Conservation (phyloP, 768 basidiomycete species). For the Boletales sp. region DNA sequence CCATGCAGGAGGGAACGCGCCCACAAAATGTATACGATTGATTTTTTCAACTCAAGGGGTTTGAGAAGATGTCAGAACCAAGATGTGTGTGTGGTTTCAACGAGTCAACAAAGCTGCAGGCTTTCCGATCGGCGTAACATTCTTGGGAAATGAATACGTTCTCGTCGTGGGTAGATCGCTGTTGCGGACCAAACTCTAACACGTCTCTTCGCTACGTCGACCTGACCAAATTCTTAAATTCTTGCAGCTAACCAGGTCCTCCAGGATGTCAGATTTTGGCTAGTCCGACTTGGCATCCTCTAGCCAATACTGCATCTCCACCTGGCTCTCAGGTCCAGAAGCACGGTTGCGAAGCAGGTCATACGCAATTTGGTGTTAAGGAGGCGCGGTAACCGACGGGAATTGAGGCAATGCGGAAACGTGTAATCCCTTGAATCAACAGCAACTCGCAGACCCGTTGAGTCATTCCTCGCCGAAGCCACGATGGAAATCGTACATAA, state of each 20-base stretch:
- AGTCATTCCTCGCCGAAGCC: slow-evolving; percentile 31
- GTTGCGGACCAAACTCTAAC: not conserved
- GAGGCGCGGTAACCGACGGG: slow-evolving; percentile 29
- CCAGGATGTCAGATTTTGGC: not conserved
- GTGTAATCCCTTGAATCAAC: slow-evolving; percentile 10
- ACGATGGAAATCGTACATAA: slow-evolving; percentile 35
- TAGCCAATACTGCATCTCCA: not conserved
- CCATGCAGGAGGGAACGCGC: slow-evolving; percentile 7
- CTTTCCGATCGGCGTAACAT: slow-evolving; percentile 9
- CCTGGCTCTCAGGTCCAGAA: slow-evolving; percentile 17
- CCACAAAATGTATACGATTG: not conserved
- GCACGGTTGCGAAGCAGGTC: slow-evolving; percentile 11
- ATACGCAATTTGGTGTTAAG: slow-evolving; percentile 20
- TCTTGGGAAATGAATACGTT: slow-evolving; percentile 6
- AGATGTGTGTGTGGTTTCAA: not conserved
- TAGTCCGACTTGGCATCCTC: not conserved
- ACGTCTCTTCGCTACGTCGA: not conserved
- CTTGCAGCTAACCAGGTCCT: no score
- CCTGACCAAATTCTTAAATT: no score
- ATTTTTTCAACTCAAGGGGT: no score
- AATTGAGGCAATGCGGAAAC: slow-evolving; percentile 30
- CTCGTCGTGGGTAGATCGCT: slow-evolving; percentile 16
- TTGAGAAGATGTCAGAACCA: no score
- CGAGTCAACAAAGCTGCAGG: not conserved
- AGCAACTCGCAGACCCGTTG: slow-evolving; percentile 14